These are phyloP conservation scores for Lepidium campestre DNA, from an alignment of 441 rosid species.

Conservation along the genomic window DNA sequence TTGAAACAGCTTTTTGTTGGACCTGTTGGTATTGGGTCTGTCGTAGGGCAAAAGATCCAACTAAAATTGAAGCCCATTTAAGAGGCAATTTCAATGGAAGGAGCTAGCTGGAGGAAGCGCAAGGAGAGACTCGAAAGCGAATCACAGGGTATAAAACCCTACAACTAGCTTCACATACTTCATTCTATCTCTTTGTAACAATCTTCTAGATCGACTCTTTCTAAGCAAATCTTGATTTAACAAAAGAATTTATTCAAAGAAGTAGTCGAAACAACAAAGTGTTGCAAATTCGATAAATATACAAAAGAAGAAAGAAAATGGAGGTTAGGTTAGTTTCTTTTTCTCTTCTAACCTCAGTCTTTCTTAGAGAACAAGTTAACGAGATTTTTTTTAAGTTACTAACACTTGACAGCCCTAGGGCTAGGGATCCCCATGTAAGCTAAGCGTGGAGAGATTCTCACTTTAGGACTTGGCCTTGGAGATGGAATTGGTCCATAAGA, in stretches of 20 bases:
- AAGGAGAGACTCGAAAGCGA: too few species aligned
- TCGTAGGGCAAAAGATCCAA: too few species aligned
- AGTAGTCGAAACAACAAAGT: not conserved
- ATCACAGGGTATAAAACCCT: too few species aligned
- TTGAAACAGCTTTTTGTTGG: too few species aligned
- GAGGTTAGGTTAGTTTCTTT: constrained; percentile 13
- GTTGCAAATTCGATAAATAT: not conserved
- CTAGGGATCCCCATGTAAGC: constrained; percentile 78
- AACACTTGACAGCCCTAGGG: constrained; percentile 42
- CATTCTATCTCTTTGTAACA: too few species aligned
- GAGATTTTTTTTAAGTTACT: not conserved
- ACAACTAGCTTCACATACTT: too few species aligned
- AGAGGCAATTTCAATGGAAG: too few species aligned
- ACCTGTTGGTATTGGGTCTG: too few species aligned
- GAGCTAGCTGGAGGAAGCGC: too few species aligned
- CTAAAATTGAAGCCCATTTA: too few species aligned
- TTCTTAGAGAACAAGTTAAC: constrained; percentile 1
- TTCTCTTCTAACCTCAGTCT: constrained; percentile 1
- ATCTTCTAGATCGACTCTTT: too few species aligned
- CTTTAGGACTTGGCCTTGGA: constrained; percentile 71
- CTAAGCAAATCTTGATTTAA: constrained; percentile 1
- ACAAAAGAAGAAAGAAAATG: constrained; percentile 5
- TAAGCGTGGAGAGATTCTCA: constrained; percentile 64
- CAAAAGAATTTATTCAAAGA: not conserved
- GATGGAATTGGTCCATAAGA: constrained; percentile 62